Conservation (phyloP, 2,329 filamentous ascomycete species). For the Colletotrichum destructivum region DNA sequence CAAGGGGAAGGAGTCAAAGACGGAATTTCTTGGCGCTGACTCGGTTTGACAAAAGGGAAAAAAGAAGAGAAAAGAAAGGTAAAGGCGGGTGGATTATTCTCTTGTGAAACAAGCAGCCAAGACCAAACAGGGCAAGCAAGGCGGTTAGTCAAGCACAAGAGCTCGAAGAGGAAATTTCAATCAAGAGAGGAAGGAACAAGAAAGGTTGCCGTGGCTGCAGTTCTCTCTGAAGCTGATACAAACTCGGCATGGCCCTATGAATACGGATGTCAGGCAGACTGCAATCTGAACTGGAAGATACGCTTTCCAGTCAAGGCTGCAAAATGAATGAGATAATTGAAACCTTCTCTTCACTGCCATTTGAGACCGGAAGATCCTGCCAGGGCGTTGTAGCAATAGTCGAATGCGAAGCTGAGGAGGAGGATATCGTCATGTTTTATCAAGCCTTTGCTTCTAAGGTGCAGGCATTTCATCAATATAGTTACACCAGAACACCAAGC, state of each 20-base stretch:
- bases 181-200: not conserved
- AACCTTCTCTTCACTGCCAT: too few species aligned
- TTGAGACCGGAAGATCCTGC: too few species aligned
- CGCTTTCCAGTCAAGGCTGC: not conserved
- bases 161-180: accelerated
- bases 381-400: too few species aligned
- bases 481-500: too few species aligned
- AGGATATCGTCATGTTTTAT: too few species aligned
- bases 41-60: not conserved
- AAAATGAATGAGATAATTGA: not conserved
- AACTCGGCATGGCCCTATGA: not conserved
- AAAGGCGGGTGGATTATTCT: not conserved
- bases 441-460: too few species aligned
- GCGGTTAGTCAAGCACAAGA: not conserved
- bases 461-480: too few species aligned
- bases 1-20: not conserved
- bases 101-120: not conserved
- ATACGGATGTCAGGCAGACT: not conserved
- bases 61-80: not conserved
- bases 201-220: too few species aligned
- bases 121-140: not conserved
- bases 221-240: not conserved
- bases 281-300: too few species aligned
- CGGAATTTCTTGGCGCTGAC: not conserved
- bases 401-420: too few species aligned